A percentile compares a stretch with the other conserved stretches of the same genome.
Evolutionary conservation across 805 yeast species (phyloP).

Genomic region (Pichia exigua): DNA sequence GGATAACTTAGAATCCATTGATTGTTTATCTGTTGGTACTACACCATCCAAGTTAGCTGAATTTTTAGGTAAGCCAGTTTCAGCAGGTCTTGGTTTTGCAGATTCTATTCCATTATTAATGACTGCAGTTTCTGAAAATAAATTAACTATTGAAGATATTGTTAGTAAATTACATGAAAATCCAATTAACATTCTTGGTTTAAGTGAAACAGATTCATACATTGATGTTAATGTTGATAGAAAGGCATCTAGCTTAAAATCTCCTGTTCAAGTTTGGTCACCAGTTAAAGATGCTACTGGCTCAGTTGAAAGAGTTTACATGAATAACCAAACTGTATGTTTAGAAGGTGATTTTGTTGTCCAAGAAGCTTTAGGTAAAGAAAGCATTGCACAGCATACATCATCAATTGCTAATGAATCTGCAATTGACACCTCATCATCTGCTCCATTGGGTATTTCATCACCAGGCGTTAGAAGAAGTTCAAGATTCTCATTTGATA

Average conservation of each 20-base stretch:
- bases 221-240: constrained; percentile 85
- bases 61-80: constrained; percentile 50
- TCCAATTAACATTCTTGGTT: constrained; percentile 75
- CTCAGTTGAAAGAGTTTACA: constrained; percentile 80
- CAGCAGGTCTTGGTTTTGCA: constrained; percentile 68
- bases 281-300: constrained; percentile 59
- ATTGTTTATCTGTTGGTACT: constrained; percentile 80
- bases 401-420: constrained; percentile 20
- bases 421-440: constrained; percentile 14
- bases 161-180: constrained; percentile 66
- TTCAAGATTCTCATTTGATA: constrained; percentile 45
- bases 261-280: constrained; percentile 40
- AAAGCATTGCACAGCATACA: constrained; percentile 39
- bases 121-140: constrained; percentile 69
- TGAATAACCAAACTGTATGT: constrained; percentile 71
- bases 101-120: constrained; percentile 79
- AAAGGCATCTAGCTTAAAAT: constrained; percentile 34
- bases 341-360: constrained; percentile 73
- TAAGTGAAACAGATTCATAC: constrained; percentile 70
- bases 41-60: constrained; percentile 67
- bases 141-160: constrained; percentile 65
- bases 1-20: constrained; percentile 64
- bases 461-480: constrained; percentile 30
- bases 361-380: constrained; percentile 54
- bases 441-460: constrained; percentile 23